phyloP scores from a whole-genome alignment of 768 basidiomycete genomes.

The Amanita molliuscula region DNA sequence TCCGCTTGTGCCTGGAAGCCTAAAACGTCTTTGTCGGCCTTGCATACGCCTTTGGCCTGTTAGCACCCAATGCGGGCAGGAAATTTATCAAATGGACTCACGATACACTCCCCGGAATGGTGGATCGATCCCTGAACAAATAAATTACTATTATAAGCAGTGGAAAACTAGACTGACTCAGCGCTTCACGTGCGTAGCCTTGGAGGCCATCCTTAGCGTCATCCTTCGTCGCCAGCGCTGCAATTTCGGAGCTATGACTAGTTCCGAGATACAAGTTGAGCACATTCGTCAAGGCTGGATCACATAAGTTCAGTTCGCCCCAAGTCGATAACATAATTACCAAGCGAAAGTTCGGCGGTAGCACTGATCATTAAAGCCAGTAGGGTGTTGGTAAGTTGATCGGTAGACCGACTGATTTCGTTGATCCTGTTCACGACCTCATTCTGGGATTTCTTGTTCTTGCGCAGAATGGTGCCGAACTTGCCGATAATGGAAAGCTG shows the following conservation, averaged over 20 bases:
- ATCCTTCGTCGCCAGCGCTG: slow-evolving; percentile 20
- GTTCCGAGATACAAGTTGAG: slow-evolving; percentile 55
- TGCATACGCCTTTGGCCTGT: slow-evolving; percentile 29
- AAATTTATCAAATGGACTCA: slow-evolving; percentile 19
- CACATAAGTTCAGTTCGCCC: neutral
- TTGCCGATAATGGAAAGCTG: slow-evolving; percentile 29
- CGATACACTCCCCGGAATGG: slow-evolving; percentile 63
- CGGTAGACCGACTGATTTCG: slow-evolving; percentile 42
- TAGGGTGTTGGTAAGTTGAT: slow-evolving; percentile 58
- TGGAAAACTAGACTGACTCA: slow-evolving; percentile 36
- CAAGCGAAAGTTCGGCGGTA: slow-evolving; percentile 60
- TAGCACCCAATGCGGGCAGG: neutral
- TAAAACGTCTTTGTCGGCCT: slow-evolving; percentile 34
- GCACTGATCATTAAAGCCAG: slow-evolving; percentile 61
- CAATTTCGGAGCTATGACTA: slow-evolving; percentile 27
- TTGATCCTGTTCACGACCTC: slow-evolving; percentile 49
- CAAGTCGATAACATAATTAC: slow-evolving; percentile 19
- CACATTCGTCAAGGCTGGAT: slow-evolving; percentile 50
- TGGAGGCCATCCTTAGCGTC: slow-evolving; percentile 30
- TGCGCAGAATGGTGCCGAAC: slow-evolving; percentile 38
- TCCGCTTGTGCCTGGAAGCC: slow-evolving; percentile 31
- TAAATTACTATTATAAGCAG: neutral
- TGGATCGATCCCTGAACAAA: slow-evolving; percentile 52
- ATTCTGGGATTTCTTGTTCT: slow-evolving; percentile 35
- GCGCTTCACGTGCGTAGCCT: slow-evolving; percentile 55